Conservation (phyloP, 208 protist genomes). For the Novymonas esmeraldas region DNA sequence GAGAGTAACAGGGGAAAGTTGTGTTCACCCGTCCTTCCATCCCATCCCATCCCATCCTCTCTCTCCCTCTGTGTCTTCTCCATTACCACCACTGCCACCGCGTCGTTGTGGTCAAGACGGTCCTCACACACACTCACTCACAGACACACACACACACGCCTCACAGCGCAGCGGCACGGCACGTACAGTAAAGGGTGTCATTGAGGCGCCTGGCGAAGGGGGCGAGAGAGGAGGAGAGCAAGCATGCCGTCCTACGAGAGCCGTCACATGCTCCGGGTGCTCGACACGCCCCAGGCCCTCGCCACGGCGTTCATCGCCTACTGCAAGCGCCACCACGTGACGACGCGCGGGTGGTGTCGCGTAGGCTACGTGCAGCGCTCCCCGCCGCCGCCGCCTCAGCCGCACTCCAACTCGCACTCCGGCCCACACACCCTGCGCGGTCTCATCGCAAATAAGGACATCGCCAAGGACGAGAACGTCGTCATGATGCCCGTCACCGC, state of each 20-base stretch:
- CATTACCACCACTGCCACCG: too few relatives aligned
- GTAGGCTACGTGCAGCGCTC: conserved; percentile 56
- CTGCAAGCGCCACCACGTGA: conserved; percentile 59
- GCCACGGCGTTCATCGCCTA: conserved; percentile 65
- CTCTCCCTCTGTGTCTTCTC: too few relatives aligned
- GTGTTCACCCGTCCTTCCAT: too few relatives aligned
- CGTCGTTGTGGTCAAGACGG: too few relatives aligned
- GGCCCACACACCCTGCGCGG: conserved; percentile 41
- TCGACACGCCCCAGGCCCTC: conserved; percentile 45
- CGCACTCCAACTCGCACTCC: background rate
- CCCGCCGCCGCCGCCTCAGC: too few relatives aligned
- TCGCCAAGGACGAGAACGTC: conserved; percentile 73
- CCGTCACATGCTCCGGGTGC: conserved; percentile 62
- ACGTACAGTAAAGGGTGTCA: background rate
- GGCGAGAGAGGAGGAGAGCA: too few relatives aligned
- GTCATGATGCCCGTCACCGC: conserved; percentile 72
- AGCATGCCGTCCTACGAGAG: conserved; percentile 77
- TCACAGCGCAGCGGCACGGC: background rate
- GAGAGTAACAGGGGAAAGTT: too few relatives aligned
- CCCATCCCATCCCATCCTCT: too few relatives aligned
- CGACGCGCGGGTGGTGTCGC: conserved; percentile 63
- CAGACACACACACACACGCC: background rate
- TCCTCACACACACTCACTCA: background rate
- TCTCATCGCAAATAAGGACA: conserved; percentile 79
- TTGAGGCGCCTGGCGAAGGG: too few relatives aligned